Percentiles rank a stretch among this genome's conserved stretches.
These are phyloP conservation scores for Podospora appendiculata DNA, from an alignment of 495 filamentous ascomycete genomes.

Conservation along the genomic window DNA sequence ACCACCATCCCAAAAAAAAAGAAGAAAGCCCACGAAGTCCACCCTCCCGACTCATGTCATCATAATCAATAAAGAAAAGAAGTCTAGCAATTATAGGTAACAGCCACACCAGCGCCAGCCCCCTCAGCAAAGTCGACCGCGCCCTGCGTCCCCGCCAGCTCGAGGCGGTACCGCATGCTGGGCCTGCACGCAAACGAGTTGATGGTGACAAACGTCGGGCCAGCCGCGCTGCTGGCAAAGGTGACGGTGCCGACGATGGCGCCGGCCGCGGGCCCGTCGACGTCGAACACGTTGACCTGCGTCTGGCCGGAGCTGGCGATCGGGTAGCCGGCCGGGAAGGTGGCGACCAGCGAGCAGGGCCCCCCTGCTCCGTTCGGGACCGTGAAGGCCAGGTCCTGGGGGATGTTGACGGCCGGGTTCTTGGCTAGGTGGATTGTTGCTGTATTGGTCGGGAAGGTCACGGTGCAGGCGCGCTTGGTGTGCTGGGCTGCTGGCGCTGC, in stretches of 20 bases:
- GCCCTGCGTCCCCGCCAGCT: constrained; percentile 24
- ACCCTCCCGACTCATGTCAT: no score
- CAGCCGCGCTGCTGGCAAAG: constrained; percentile 7
- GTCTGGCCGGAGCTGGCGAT: constrained; percentile 12
- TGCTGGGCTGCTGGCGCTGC: constrained; percentile 2
- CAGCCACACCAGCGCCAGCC: constrained; percentile 1
- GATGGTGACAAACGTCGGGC: constrained; percentile 5
- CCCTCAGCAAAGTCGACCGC: constrained; percentile 32
- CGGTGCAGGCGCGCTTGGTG: constrained; percentile 9
- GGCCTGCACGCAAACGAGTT: constrained; percentile 27
- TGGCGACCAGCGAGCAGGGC: constrained; percentile 25
- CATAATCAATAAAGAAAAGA: no score
- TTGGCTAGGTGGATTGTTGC: constrained; percentile 15
- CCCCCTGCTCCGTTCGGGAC: constrained; percentile 15
- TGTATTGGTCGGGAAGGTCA: constrained; percentile 8
- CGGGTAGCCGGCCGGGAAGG: constrained; percentile 24
- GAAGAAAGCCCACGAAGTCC: no score
- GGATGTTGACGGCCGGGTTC: background rate
- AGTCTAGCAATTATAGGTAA: constrained; percentile 10
- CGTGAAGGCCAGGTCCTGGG: background rate
- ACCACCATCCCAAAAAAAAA: no score
- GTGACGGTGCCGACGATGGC: constrained; percentile 21
- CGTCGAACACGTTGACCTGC: constrained; percentile 23
- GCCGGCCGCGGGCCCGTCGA: constrained; percentile 20
- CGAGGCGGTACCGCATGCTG: constrained; percentile 15